Evolutionary conservation across 257 asterid species (phyloP).

Genomic region (Solanum chiquidenum): DNA sequence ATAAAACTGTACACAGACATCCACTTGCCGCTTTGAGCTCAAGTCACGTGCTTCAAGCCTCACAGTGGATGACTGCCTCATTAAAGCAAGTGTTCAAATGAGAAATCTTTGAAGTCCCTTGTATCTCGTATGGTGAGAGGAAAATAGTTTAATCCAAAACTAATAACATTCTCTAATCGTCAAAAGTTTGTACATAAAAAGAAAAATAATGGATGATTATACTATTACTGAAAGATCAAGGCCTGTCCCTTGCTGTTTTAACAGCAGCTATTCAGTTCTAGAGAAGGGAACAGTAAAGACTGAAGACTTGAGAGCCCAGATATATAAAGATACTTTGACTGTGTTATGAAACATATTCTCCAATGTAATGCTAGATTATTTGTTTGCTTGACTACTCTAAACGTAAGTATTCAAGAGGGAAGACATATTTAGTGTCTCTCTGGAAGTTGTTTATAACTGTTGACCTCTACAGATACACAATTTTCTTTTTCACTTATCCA

Average conservation of each 20-base stretch:
- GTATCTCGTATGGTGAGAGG: not conserved
- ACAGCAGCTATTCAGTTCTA: not conserved
- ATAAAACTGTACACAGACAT: not conserved
- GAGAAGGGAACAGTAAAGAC: not conserved
- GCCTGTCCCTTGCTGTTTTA: not conserved
- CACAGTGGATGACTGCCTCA: not conserved
- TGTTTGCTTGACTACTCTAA: not conserved
- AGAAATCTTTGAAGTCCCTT: not conserved
- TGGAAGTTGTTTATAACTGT: not conserved
- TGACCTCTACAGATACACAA: not conserved
- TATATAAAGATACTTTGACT: not conserved
- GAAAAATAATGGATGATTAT: not conserved
- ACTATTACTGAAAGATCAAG: not conserved
- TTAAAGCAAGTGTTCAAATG: not conserved
- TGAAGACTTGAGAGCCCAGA: not conserved
- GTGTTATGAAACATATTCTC: not conserved
- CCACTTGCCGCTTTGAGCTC: not conserved
- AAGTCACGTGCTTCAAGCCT: not conserved
- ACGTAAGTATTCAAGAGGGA: not conserved
- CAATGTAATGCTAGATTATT: not conserved
- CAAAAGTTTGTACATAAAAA: not conserved
- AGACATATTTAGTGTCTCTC: not conserved
- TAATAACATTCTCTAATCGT: not conserved
- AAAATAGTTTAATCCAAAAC: not conserved
- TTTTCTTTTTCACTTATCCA: not conserved